These are phyloP conservation scores for Helminthosporium solani DNA, from an alignment of 2,329 filamentous ascomycete genomes.

Conservation along the genomic window DNA sequence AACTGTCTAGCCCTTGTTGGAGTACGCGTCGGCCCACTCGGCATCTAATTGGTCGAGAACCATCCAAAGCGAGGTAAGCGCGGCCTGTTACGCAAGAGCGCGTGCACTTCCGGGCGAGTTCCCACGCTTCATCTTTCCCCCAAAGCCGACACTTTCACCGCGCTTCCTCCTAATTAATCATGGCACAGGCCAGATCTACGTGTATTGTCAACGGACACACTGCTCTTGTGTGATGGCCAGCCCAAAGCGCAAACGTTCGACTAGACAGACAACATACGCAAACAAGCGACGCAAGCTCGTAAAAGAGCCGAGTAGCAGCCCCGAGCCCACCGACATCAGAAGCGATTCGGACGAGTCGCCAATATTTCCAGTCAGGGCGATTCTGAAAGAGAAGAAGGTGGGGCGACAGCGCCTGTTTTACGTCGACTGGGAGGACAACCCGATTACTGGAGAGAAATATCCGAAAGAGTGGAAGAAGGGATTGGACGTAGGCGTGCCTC, in stretches of 20 bases:
- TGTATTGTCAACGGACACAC: conserved; percentile 11
- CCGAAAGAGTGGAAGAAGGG: conserved; percentile 57
- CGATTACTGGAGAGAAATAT: conserved; percentile 51
- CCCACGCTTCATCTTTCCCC: too few relatives aligned
- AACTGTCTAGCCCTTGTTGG: not conserved
- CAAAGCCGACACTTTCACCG: not conserved
- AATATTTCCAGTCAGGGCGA: conserved; percentile 15
- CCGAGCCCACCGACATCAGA: conserved; percentile 6
- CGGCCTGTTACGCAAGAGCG: not conserved
- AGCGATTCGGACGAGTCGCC: not conserved
- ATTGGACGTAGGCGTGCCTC: conserved; percentile 29
- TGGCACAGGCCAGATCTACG: conserved; percentile 14
- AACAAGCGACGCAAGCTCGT: conserved; percentile 14
- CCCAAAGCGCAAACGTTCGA: conserved; percentile 24
- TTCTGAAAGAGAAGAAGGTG: conserved; percentile 22
- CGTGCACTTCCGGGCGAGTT: too few relatives aligned
- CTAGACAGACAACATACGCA: conserved; percentile 9
- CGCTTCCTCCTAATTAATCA: conserved; percentile 14
- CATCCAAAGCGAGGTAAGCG: not conserved
- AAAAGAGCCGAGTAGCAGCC: conserved; percentile 9
- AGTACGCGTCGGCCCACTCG: not conserved
- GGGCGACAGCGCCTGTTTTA: conserved; percentile 44
- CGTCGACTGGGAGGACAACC: conserved; percentile 57
- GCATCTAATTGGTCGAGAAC: not conserved
- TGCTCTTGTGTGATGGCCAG: conserved; percentile 33